Evolutionary conservation across 441 rosid genomes (phyloP).

Genomic region (Oxalis stricta): DNA sequence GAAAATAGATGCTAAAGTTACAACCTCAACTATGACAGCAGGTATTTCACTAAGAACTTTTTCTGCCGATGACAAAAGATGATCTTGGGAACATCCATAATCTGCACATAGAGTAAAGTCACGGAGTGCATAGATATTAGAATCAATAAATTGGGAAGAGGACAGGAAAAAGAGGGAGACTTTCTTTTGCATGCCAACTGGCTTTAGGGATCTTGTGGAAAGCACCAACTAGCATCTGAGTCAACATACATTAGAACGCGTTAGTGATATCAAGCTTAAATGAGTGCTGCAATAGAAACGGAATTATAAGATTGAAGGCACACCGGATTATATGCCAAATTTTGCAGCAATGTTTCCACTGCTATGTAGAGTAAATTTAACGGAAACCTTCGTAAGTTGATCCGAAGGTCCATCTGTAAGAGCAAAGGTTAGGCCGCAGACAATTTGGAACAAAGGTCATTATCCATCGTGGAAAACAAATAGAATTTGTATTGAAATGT

Average conservation of each 20-base stretch:
- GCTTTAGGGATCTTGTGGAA: conserved; percentile 75
- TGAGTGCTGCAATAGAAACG: not conserved
- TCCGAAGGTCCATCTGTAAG: conserved; percentile 24
- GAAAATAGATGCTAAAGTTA: not conserved
- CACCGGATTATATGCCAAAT: conserved; percentile 61
- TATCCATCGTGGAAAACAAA: not conserved
- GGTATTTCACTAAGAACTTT: conserved; percentile 30
- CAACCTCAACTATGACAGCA: conserved; percentile 54
- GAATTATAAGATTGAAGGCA: not conserved
- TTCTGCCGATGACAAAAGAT: conserved; percentile 62
- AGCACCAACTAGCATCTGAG: conserved; percentile 57
- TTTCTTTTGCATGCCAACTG: conserved; percentile 90
- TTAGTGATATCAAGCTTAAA: conserved; percentile 1
- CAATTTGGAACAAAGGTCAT: not conserved
- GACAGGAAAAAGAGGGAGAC: conserved; percentile 17
- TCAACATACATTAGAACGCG: conserved; percentile 3
- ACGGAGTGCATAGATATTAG: not conserved
- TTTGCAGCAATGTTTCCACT: conserved; percentile 69
- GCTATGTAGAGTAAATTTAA: conserved; percentile 52
- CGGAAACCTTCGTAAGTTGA: conserved; percentile 30
- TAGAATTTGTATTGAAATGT: not conserved
- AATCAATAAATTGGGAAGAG: not conserved
- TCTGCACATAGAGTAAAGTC: conserved; percentile 28
- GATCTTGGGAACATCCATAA: conserved; percentile 72
- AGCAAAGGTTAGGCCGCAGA: not conserved